Evolutionary conservation across 2,329 filamentous ascomycete species (phyloP), one percentile per base, ranked within the genome.

Genomic region (Fusarium verticillioides): DNA sequence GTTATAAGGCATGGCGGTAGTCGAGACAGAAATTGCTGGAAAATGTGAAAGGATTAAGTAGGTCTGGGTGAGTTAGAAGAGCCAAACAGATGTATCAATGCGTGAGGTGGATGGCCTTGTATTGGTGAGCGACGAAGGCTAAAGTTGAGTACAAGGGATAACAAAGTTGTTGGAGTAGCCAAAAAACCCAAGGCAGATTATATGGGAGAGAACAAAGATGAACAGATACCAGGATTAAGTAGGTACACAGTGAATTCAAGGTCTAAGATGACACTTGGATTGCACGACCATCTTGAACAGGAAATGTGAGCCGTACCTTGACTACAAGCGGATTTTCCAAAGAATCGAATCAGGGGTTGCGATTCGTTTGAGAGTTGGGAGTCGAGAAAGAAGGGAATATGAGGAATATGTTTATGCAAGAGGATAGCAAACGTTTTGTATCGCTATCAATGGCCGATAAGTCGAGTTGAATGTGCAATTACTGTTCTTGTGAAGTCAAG

Each of bases 1-100:
- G 84, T 97, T 97, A 85, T 96, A 95, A 32, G 95, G 93, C 95
- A 98, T 98, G 56, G 23, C 82, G 37, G 11, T 18, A 46, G 13
- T 19, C 30, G 34, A 49, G 23, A 64, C 37, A 40, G 21, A 36
- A 16, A 30, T 36, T 34, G 42, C 46, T 16, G 19, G 39, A 26
- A 5, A 57, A 4, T 26, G 3, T 7, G 36, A 32, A 36, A 34
- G 40, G 37, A 37, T 16, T 9, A 23, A 42, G 18, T 16, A 28
- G 61, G 49, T 34, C 61, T 64, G 60, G 46, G 7, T 32, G 34
- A 32, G 44, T 73, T 50, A 63, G 63, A 62, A 43, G 46, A 30
- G 52, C 36, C 50, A n/a, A 42, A 37, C 3, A 21, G 18, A 30
- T 15, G 19, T 9, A 26, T 26, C 15, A 19, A 56, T 61, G 43